Evolutionary conservation across 441 rosid genomes (phyloP), one percentile per base, ranked within the genome.

Genomic region (Croton setiger): DNA sequence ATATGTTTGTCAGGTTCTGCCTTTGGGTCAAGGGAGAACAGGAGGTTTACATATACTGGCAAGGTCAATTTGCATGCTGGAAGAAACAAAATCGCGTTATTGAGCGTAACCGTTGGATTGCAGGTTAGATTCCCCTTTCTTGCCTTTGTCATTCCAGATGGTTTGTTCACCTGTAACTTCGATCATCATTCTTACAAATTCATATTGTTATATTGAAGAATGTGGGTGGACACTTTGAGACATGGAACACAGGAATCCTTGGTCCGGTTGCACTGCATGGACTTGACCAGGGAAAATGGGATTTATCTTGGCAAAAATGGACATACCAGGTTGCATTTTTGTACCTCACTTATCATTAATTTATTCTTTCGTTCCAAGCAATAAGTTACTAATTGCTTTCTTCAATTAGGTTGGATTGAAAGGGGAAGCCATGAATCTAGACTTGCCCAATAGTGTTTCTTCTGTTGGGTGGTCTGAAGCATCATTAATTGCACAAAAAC

Each of bases 81-180:
- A 75, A 81, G 76, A 59, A 96, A 96, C 86, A 85, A 68, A 78
- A 93, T 96, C 36, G 95, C 97, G 3, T 81, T 93, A 71, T 85
- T 96, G 70, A 96, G 99, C 72, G 91, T 96, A 60, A 95, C 98
- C 15, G 91, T 93, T 78, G 99, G 99, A 62, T 83, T 96, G 74
- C 98, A 92, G 8, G 99, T 93, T 66, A 83, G 91, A 84, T 69
- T 72, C 49, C 63, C 62, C 55, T 3, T 0, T 17, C n/a, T 37
- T n/a, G 17, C 51, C 35, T 23, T 44, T 35, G 7, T 23, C 55
- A 55, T 52, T 63, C 15, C 11, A 1, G 2, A 11, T 56, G 11
- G 20, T 35, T 33, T 43, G 15, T 37, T 66, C 23, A 39, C 20
- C 36, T 53, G 33, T 66, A 54, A 20, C 21, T 43, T 51, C 17